Conservation (phyloP, 352 stramenopile species). For the Lagenidium sp. region DNA sequence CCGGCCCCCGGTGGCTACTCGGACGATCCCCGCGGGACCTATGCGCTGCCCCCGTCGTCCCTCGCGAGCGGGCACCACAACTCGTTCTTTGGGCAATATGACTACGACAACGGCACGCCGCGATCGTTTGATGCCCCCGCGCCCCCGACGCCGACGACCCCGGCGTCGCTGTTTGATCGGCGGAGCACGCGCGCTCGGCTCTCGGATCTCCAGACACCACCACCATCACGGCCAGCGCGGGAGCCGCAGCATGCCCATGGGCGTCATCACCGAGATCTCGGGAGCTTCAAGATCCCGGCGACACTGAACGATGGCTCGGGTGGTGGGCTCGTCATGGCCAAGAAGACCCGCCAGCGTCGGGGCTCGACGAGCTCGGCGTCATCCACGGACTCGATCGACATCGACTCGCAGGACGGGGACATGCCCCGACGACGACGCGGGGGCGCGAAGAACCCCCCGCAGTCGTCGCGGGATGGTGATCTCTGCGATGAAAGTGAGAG, state of each 20-base stretch:
- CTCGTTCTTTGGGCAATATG: no score
- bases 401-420: constrained; percentile 40
- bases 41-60: constrained; percentile 6
- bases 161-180: constrained; percentile 62
- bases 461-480: neutral
- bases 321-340: constrained; percentile 1
- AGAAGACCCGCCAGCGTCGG: constrained; percentile 7
- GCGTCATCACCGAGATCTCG: no score
- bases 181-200: constrained; percentile 9
- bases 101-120: neutral
- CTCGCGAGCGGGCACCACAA: constrained; percentile 1
- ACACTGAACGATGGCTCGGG: constrained; percentile 18
- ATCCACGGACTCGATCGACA: constrained; percentile 60
- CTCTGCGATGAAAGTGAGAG: constrained; percentile 10
- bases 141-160: constrained; percentile 4
- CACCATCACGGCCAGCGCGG: constrained; percentile 10
- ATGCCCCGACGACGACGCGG: neutral
- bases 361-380: constrained; percentile 55
- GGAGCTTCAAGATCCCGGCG: constrained; percentile 23
- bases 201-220: constrained; percentile 3
- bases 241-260: no score
- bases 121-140: neutral
- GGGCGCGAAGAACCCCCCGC: no score
- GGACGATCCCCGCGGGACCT: constrained; percentile 1
- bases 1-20: constrained; percentile 1